Evolutionary conservation across 2,329 filamentous ascomycete genomes (phyloP).

Genomic region (Cladosporium sp.): DNA sequence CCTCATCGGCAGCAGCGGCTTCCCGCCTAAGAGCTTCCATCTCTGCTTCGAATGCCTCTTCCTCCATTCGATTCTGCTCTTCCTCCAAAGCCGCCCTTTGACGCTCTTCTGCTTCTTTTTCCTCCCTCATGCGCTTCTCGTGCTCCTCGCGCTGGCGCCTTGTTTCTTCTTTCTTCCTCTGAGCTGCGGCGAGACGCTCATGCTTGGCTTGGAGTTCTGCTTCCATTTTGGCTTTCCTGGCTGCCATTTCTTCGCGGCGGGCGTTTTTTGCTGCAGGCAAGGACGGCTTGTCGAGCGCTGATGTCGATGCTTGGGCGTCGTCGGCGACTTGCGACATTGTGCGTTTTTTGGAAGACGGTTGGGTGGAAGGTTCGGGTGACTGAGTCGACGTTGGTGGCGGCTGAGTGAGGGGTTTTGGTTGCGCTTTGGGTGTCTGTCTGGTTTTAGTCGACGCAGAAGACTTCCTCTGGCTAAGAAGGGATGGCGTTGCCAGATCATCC

Average conservation of each 20-base stretch:
- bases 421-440: too few species aligned
- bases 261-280: neutral
- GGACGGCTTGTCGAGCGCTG: neutral
- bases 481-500: neutral
- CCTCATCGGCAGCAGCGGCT: slow-evolving; percentile 19
- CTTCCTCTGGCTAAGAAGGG: neutral
- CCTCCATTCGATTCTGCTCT: slow-evolving; percentile 15
- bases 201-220: slow-evolving; percentile 14
- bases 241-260: slow-evolving; percentile 1
- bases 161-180: slow-evolving; percentile 15
- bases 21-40: slow-evolving; percentile 1
- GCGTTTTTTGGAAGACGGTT: too few species aligned
- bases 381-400: too few species aligned
- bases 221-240: slow-evolving; percentile 6
- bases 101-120: neutral
- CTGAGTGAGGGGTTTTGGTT: too few species aligned
- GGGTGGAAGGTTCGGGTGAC: too few species aligned
- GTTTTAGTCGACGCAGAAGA: too few species aligned
- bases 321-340: neutral
- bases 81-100: slow-evolving; percentile 16
- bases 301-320: neutral
- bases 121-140: neutral
- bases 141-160: neutral
- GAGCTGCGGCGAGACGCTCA: slow-evolving; percentile 7
- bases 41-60: neutral